A percentile compares a stretch with the other conserved stretches of the same genome.
Conservation (phyloP, 1,139 yeast genomes). For the Taphrina betulina region DNA sequence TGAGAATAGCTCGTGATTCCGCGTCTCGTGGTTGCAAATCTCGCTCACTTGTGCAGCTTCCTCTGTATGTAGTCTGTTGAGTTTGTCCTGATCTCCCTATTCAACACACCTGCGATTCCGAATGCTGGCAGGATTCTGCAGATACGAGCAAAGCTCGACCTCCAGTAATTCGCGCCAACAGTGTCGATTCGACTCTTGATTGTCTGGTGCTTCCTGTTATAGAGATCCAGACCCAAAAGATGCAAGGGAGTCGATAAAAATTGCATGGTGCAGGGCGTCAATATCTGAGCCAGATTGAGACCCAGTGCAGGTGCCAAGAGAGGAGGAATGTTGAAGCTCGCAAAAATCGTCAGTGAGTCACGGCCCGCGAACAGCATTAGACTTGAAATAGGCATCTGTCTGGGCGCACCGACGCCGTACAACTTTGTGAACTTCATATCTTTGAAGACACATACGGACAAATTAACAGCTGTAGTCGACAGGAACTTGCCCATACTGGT, state of each 20-base stretch:
- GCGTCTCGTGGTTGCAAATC: too few species aligned
- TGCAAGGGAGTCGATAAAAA: slow-evolving; percentile 34
- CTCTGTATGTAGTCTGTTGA: not conserved
- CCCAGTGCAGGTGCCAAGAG: slow-evolving; percentile 33
- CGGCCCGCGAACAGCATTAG: slow-evolving; percentile 29
- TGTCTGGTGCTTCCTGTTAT: slow-evolving; percentile 18
- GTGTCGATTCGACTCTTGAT: slow-evolving; percentile 2
- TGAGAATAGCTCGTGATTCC: too few species aligned
- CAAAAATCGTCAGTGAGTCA: slow-evolving; percentile 34
- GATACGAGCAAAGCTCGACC: slow-evolving; percentile 33
- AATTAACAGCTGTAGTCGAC: slow-evolving; percentile 28
- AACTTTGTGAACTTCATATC: slow-evolving; percentile 32
- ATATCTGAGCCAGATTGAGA: slow-evolving; percentile 30
- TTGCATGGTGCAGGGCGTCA: slow-evolving; percentile 34
- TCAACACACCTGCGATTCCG: slow-evolving; percentile 34
- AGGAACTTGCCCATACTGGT: slow-evolving; percentile 27
- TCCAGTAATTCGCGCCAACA: slow-evolving; percentile 25
- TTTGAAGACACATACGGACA: slow-evolving; percentile 25
- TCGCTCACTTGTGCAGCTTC: not conserved
- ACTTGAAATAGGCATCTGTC: slow-evolving; percentile 22
- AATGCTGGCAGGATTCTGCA: slow-evolving; percentile 34
- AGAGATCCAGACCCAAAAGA: slow-evolving; percentile 32
- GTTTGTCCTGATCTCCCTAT: slow-evolving; percentile 17
- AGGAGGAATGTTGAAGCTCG: slow-evolving; percentile 33
- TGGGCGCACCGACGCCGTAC: slow-evolving; percentile 29